These are phyloP conservation scores for Luzula sylvatica DNA, from an alignment of 176 grass and related monocot species.

Conservation along the genomic window DNA sequence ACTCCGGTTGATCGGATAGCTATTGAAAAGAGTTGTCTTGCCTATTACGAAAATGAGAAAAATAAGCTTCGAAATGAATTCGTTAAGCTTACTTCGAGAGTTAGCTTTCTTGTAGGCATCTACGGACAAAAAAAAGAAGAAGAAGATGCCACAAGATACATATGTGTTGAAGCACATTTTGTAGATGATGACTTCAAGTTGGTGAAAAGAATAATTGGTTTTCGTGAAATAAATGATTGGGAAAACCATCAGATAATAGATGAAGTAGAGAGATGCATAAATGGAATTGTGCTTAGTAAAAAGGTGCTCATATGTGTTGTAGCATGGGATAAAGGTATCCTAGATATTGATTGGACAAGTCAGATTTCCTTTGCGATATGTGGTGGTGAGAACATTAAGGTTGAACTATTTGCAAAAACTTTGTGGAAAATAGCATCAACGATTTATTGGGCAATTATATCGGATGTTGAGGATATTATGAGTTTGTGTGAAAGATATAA, in stretches of 20 bases:
- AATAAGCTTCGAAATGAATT: neutral
- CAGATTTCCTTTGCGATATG: neutral
- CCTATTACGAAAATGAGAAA: constrained; percentile 2
- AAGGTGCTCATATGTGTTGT: neutral
- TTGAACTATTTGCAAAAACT: neutral
- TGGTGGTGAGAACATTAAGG: neutral
- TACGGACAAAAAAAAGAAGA: neutral
- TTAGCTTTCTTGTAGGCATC: neutral
- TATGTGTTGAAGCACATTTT: constrained; percentile 8
- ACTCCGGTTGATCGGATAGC: neutral
- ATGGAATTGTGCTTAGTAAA: neutral
- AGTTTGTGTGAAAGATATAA: neutral
- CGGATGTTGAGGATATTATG: neutral
- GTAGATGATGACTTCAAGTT: constrained; percentile 1
- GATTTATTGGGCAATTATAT: neutral
- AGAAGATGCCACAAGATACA: fast-evolving
- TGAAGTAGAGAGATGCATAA: neutral
- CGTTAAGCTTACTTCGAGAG: constrained; percentile 1
- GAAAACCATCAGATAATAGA: neutral
- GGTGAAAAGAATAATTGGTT: constrained; percentile 5
- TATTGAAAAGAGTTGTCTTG: neutral
- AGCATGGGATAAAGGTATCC: neutral
- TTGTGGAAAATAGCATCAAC: neutral
- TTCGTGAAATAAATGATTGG: neutral
- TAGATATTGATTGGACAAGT: neutral